A percentile compares a stretch with the other conserved stretches of the same genome.
Evolutionary conservation across 345 rosid genomes (phyloP).

Genomic region (Brassica cretica): DNA sequence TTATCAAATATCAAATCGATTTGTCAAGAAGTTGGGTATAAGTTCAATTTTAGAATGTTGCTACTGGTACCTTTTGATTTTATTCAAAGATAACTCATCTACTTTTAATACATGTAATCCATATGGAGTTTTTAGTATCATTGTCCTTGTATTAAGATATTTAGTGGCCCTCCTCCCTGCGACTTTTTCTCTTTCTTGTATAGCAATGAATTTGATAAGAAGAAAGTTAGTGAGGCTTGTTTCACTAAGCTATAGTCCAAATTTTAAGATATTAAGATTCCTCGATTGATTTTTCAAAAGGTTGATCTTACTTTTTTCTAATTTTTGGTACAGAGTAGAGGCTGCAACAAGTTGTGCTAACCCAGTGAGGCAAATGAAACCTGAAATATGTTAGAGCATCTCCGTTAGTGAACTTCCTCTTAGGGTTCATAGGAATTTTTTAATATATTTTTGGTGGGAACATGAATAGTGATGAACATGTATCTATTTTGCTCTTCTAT

Average conservation of each 20-base stretch:
- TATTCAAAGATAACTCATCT: conserved; percentile 16
- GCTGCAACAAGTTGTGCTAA: conserved; percentile 22
- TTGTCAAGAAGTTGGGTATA: conserved; percentile 31
- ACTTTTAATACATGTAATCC: conserved; percentile 28
- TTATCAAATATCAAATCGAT: conserved; percentile 24
- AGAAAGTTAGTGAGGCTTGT: conserved; percentile 5
- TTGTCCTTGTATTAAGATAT: background rate
- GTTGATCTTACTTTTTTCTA: conserved; percentile 2
- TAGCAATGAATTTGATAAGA: background rate
- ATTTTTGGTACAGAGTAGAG: background rate
- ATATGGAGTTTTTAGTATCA: conserved; percentile 1
- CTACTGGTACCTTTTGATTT: conserved; percentile 14
- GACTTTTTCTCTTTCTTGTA: background rate
- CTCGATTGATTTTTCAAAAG: background rate
- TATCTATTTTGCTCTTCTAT: too few species aligned
- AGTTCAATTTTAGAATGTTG: conserved; percentile 25
- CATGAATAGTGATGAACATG: too few species aligned
- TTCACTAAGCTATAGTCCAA: conserved; percentile 7
- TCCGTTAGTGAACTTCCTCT: too few species aligned
- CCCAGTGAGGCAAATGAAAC: conserved; percentile 11
- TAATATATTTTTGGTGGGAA: too few species aligned
- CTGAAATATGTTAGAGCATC: background rate
- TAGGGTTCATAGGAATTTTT: too few species aligned
- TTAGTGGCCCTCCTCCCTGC: background rate
- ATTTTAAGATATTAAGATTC: conserved; percentile 1